These are phyloP conservation scores for Nyssa sinensis DNA, from an alignment of 148 eudicot genomes.

Conservation along the genomic window DNA sequence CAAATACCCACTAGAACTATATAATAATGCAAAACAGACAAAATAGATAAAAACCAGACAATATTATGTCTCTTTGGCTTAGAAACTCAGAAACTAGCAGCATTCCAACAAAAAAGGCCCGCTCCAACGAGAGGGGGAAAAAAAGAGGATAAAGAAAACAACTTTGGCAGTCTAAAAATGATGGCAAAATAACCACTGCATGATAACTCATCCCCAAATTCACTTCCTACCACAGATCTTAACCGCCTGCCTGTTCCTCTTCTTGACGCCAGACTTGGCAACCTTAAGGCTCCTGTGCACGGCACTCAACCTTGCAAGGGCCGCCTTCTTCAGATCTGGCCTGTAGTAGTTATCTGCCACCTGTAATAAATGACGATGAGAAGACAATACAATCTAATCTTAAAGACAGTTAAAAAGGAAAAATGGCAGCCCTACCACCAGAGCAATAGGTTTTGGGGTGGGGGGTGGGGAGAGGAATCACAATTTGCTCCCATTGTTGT, in stretches of 20 bases:
- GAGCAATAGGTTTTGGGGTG: too few species aligned
- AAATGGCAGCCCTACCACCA: too few species aligned
- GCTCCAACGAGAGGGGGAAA: background rate
- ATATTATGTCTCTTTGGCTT: background rate
- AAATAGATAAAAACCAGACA: constrained; percentile 7
- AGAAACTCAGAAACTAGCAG: background rate
- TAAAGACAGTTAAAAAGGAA: background rate
- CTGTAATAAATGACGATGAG: constrained; percentile 27
- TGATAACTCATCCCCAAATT: constrained; percentile 1
- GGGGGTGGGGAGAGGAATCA: too few species aligned
- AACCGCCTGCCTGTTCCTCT: constrained; percentile 84
- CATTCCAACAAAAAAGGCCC: background rate
- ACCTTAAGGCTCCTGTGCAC: constrained; percentile 87
- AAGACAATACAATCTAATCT: background rate
- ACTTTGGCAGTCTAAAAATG: background rate
- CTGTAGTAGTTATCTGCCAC: constrained; percentile 81
- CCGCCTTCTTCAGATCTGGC: constrained; percentile 87
- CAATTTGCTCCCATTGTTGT: too few species aligned
- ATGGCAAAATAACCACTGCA: background rate
- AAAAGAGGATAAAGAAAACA: background rate
- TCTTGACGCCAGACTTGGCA: constrained; percentile 86
- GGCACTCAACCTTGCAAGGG: constrained; percentile 83
- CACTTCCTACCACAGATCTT: constrained; percentile 54
- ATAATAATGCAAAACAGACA: constrained; percentile 5
- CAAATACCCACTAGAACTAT: background rate